Base-by-base conservation (phyloP, 192 early-diverging fungal genomes). In the Coemansia sp. region DNA sequence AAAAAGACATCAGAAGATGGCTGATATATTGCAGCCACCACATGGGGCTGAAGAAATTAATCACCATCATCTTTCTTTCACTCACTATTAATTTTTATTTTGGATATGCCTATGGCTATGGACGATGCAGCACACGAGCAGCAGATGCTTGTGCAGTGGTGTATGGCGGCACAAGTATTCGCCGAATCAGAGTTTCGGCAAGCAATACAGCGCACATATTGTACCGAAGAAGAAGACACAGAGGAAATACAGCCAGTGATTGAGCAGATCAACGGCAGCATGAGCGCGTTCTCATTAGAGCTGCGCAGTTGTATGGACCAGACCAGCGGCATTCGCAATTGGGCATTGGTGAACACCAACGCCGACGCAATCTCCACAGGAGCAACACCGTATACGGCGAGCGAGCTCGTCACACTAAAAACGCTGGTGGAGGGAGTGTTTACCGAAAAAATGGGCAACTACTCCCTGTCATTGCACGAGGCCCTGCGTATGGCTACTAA, bases 91-190 rank as follows among this genome's bases (percentile, higher is more conserved):
- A 27, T 53, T 53, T 41, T 17, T 42, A 29, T 63, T 31, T 42
- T 44, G 5, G 25, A 4, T 25, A 39, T 63, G 41, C 41, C 36
- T 8, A 63, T 63, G 23, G 41, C 19, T 19, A 66, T 17, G 12
- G 34, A 31, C 19, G 12, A 12, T 8, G 39, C 29, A 39, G 58
- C 2, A 7, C n/a, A 10, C 9, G 48, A 67, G 50, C 64, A 41
- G 55, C 69, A 70, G 31, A 73, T 73, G 72, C 62, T 80, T 4
- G 62, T 72, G 11, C 77, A 80, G 64, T 80, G 77, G 77, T 80
- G 77, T 66, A 80, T 80, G 77, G 67, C 77, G 12, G 61, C 72
- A 12, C 72, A 68, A 19, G 38, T 74, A 9, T 80, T 74, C 41
- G 68, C 41, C 15, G 77, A 80, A 10, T 8, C 63, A 15, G 15